These are phyloP conservation scores for Termitomyces sp. DNA, from an alignment of 768 basidiomycete genomes.

Conservation along the genomic window DNA sequence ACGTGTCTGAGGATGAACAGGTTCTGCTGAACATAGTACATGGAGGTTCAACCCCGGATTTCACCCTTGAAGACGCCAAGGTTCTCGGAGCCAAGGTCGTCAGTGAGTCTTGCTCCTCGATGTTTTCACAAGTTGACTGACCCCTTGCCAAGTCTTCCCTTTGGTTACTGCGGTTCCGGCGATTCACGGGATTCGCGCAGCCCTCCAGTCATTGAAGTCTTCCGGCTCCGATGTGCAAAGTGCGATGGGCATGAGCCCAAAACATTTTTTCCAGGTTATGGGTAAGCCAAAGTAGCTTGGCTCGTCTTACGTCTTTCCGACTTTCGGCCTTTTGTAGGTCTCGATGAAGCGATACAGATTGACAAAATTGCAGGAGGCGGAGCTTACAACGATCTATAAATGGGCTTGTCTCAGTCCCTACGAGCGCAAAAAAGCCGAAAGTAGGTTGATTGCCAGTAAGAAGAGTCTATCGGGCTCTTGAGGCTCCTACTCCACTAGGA, in stretches of 20 bases:
- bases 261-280: conserved; percentile 47
- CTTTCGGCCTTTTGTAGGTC: conserved; percentile 7
- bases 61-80: conserved; percentile 42
- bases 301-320: neutral
- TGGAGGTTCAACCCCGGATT: conserved; percentile 46
- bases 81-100: conserved; percentile 40
- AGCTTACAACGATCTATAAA: conserved; percentile 4
- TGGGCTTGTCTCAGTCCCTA: neutral
- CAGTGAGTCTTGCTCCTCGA: conserved; percentile 15
- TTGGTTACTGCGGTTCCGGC: conserved; percentile 43
- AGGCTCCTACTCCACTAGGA: neutral
- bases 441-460: neutral
- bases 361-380: conserved; percentile 13
- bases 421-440: neutral
- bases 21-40: conserved; percentile 48
- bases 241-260: conserved; percentile 42
- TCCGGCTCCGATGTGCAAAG: conserved; percentile 41
- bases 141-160: conserved; percentile 33
- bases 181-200: conserved; percentile 42
- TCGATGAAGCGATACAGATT: conserved; percentile 20
- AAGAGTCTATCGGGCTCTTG: neutral
- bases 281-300: conserved; percentile 19
- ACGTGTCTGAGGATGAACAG: conserved; percentile 9
- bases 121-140: neutral
- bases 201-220: conserved; percentile 43